These are phyloP conservation scores for Neophaeococcomyces mojaviensis DNA, from an alignment of 2,329 filamentous ascomycete species.

Conservation along the genomic window DNA sequence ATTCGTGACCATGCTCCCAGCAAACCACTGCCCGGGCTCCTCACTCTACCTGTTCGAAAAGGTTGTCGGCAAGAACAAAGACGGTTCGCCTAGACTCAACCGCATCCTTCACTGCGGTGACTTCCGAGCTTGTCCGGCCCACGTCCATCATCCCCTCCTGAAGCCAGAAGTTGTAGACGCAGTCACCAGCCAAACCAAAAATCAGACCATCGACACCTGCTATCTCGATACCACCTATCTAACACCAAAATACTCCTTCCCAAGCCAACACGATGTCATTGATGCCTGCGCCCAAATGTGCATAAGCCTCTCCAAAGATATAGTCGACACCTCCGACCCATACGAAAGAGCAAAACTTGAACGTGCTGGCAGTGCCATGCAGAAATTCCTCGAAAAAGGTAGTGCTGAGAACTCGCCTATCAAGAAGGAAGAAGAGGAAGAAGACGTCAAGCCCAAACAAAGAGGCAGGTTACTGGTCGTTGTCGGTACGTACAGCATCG, in stretches of 20 bases:
- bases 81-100: constrained; percentile 50
- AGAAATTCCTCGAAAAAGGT: constrained; percentile 51
- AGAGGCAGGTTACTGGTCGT: constrained; percentile 74
- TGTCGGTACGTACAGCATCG: constrained; percentile 95
- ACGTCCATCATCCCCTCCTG: constrained; percentile 74
- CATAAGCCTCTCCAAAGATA: constrained; percentile 63
- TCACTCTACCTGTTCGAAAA: constrained; percentile 93
- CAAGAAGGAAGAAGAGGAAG: constrained; percentile 23
- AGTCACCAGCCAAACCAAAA: constrained; percentile 60
- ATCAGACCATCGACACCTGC: constrained; percentile 89
- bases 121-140: constrained; percentile 80
- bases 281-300: constrained; percentile 81
- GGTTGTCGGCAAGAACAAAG: constrained; percentile 52
- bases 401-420: constrained; percentile 15
- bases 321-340: constrained; percentile 47
- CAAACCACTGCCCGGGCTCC: constrained; percentile 94
- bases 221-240: constrained; percentile 97
- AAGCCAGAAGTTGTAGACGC: constrained; percentile 66
- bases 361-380: constrained; percentile 52
- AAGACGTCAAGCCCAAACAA: constrained; percentile 23
- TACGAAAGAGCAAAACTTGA: constrained; percentile 52
- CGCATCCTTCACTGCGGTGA: constrained; percentile 92
- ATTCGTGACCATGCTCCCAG: constrained; percentile 85
- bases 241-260: constrained; percentile 91
- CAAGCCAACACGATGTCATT: constrained; percentile 80